phyloP scores from a whole-genome alignment of 148 eudicot species.

The Mesembryanthemum crystallinum region DNA sequence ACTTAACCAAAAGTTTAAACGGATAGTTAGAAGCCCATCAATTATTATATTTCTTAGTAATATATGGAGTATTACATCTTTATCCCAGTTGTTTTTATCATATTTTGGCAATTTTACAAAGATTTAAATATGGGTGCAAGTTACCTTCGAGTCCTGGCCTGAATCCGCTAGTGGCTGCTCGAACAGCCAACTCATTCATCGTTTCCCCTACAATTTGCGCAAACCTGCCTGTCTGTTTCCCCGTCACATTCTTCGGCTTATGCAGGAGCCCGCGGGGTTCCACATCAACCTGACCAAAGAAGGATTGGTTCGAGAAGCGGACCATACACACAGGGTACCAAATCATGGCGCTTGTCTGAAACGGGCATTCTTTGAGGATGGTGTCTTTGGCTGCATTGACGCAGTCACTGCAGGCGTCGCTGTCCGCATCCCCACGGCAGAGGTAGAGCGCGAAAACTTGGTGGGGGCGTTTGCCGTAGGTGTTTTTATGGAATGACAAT shows the following conservation, averaged over 20 bases:
- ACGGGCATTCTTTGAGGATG: neutral
- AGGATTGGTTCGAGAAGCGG: neutral
- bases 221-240: neutral
- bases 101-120: too few relatives aligned
- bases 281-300: neutral
- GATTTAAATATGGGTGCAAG: too few relatives aligned
- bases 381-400: neutral
- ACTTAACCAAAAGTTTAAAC: too few relatives aligned
- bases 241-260: neutral
- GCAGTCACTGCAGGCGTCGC: constrained; percentile 2
- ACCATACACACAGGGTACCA: neutral
- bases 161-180: neutral
- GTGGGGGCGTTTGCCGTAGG: neutral
- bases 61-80: too few relatives aligned
- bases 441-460: neutral
- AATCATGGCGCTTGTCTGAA: neutral
- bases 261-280: too few relatives aligned
- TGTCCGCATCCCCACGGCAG: constrained; percentile 1
- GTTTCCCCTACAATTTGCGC: neutral
- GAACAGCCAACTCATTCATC: neutral
- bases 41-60: too few relatives aligned
- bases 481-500: neutral
- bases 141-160: neutral
- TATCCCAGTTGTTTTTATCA: too few relatives aligned
- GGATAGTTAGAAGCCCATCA: too few relatives aligned